Base-by-base conservation (phyloP, 352 stramenopile genomes). In the Phytopythium sindhum region DNA sequence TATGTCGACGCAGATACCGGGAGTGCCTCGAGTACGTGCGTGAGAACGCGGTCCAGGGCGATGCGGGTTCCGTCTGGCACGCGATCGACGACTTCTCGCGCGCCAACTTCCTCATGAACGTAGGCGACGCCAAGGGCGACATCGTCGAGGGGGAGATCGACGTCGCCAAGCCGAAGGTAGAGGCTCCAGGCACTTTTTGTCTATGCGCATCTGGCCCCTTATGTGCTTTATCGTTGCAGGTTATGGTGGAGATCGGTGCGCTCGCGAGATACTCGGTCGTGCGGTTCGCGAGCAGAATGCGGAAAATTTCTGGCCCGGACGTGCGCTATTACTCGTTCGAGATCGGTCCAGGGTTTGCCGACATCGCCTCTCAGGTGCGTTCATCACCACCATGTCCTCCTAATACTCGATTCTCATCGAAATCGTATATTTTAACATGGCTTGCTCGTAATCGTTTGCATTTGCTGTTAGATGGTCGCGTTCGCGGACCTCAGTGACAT, bases 311-410 rank as follows among this genome's bases (percentile, higher is more conserved):
- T 0, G 71, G 70, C 0, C 24, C 55, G 21, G 59, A 47, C 0
- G 61, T 70, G 39, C 67, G 65, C 45, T 77, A 78, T 47, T 84
- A 75, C 58, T 82, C 78, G 39, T 82, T 86, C 41, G 78, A 84
- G 59, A 73, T 75, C 28, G 73, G 66, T 0, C 65, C 72, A 2
- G 53, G 57, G 11, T 80, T 71, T 39, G 73, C 76, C 21, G 73
- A 60, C 0, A 84, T 68, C 11, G 67, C 69, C 44, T 69, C 60
- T 1, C 68, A 84, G 72, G 76, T 80, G 64, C n/a, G 14, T 28
- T 61, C 1, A 10, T 17, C 31, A 11, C 7, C 17, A 10, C 4
- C 28, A 2, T n/a, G 42, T 7, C 11, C 5, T 12, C n/a, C 19
- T 31, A 9, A 9, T 41, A 15, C 51, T 15, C 3, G 7, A n/a